Evolutionary conservation across 768 basidiomycete species (phyloP).

Genomic region (Leccinellum rugosiceps): DNA sequence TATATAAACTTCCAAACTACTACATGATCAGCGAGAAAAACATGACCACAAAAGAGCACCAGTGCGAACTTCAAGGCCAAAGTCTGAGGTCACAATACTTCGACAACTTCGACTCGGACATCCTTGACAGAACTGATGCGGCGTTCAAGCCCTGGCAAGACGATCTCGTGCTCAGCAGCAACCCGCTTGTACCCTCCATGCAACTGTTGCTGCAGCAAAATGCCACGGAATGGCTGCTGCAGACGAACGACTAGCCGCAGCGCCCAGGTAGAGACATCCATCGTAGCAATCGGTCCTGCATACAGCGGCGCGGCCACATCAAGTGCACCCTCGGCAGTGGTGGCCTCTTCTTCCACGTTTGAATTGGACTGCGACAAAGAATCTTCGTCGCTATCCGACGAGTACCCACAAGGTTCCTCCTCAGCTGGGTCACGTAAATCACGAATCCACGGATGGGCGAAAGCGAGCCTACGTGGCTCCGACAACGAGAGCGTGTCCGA

Average conservation of each 20-base stretch:
- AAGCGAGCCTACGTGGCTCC: neutral
- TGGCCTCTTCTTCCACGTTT: too few species aligned
- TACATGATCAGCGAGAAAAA: too few species aligned
- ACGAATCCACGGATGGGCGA: slow-evolving; percentile 14
- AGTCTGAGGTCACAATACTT: neutral
- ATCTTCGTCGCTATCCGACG: neutral
- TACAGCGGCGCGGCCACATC: neutral
- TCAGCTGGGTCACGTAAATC: neutral
- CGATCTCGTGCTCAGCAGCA: neutral
- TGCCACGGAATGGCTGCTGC: slow-evolving; percentile 4
- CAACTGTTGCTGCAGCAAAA: slow-evolving; percentile 2
- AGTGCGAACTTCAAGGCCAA: too few species aligned
- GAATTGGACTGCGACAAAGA: too few species aligned
- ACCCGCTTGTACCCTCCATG: neutral
- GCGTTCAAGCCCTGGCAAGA: neutral
- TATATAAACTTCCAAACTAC: too few species aligned
- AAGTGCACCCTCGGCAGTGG: too few species aligned
- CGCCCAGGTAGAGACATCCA: neutral
- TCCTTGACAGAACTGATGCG: neutral
- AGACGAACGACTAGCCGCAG: slow-evolving; percentile 6
- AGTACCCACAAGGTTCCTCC: neutral
- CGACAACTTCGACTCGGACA: neutral
- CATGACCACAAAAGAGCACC: too few species aligned
- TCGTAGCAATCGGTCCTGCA: too few species aligned
- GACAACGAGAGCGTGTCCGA: neutral